Evolutionary conservation across 257 asterid genomes (phyloP).

Genomic region (Solanum chilense): DNA sequence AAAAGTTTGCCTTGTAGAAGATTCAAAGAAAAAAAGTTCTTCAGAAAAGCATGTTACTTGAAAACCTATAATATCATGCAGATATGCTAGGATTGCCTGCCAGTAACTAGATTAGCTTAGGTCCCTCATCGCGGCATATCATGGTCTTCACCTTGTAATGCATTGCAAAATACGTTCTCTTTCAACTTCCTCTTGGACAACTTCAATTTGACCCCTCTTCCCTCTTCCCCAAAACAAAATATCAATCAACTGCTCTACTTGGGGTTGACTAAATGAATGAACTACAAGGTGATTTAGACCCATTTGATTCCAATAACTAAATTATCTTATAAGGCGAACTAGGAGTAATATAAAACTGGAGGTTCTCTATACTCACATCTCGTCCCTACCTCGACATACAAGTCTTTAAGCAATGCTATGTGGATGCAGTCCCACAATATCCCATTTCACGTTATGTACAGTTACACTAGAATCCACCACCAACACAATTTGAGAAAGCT

Average conservation of each 20-base stretch:
- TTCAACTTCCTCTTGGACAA: not conserved
- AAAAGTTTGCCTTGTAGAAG: not conserved
- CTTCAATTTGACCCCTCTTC: not conserved
- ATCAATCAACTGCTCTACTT: not conserved
- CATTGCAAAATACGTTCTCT: not conserved
- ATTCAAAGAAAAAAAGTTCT: not conserved
- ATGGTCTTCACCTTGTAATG: not conserved
- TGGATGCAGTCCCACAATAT: not conserved
- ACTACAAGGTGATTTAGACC: not conserved
- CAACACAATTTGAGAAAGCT: not conserved
- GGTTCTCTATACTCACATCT: not conserved
- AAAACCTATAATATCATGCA: not conserved
- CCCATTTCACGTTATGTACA: not conserved
- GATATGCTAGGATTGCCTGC: not conserved
- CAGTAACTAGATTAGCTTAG: not conserved
- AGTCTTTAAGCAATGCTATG: not conserved
- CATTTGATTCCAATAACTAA: not conserved
- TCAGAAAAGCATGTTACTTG: not conserved
- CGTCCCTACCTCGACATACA: not conserved
- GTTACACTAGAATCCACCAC: not conserved
- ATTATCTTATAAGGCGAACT: not conserved
- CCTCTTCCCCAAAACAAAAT: not conserved
- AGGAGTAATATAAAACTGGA: not conserved
- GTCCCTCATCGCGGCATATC: not conserved
- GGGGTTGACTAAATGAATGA: not conserved